Base-by-base conservation (phyloP, 164 flowering plant species). In the Magnolia kwangsiensis region DNA sequence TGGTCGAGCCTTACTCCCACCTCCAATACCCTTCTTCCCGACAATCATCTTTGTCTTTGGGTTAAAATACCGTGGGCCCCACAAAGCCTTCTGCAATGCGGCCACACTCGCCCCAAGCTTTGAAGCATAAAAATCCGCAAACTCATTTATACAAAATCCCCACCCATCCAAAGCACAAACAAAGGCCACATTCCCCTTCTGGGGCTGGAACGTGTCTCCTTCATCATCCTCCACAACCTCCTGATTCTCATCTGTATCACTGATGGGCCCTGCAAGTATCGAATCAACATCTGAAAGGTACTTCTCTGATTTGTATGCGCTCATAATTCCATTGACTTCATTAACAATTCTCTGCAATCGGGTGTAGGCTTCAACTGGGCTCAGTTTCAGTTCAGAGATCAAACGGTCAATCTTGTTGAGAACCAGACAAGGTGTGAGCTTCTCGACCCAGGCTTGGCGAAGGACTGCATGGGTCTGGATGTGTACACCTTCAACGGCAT, bases 101-200 rank as follows among this genome's bases (percentile, higher is more conserved):
- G 81, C 84, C 1, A 81, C 59, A 75, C 92, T 92, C 0, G 90
- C 93, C 16, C 91, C 91, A 63, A 90, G 84, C 80, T 90, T 94
- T 0, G 88, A 82, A 51, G 90, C 93, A 83, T 91, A 92, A 69
- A 92, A 87, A 51, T 91, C 88, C 2, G 97, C 96, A 82, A 94
- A 94, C 67, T 91, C 87, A 16, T 63, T 8, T 61, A 90, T 84
- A 14, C 87, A 59, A 81, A 95, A 95, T 29, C 98, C 98, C 98
- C 98, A 95, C 0, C 98, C 98, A 86, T 95, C 98, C 63, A 95
- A 79, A 18, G 91, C 97, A 86, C 98, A 95, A 1, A 83, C 98
- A 84, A 95, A 95, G 0, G 84, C 93, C 50, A 95, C 98, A 88
- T 95, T 93, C 13, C 96, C 98, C 79, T 93, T 93, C 80, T 93